These are phyloP conservation scores for Hanseniaspora uvarum DNA, from an alignment of 1,139 yeast genomes.

Conservation along the genomic window DNA sequence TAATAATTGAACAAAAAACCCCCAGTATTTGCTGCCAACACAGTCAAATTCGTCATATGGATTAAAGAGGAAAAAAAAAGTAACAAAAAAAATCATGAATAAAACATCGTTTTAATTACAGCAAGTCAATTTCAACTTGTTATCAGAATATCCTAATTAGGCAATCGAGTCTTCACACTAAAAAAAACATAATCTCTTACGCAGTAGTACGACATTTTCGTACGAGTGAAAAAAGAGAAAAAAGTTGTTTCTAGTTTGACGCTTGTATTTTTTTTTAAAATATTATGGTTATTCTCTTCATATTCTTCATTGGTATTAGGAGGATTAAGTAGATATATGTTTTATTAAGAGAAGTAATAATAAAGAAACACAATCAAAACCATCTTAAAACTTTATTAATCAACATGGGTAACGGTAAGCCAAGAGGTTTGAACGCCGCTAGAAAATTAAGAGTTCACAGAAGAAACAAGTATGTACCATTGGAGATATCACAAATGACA, in stretches of 20 bases:
- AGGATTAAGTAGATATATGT: too few relatives aligned
- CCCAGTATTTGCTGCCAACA: too few relatives aligned
- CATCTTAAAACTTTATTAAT: constrained; percentile 17
- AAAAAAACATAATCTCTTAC: neutral
- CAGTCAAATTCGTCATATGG: too few relatives aligned
- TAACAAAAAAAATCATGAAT: neutral
- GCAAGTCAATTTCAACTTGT: too few relatives aligned
- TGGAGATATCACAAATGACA: neutral
- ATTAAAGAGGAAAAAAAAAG: neutral
- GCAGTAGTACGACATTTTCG: too few relatives aligned
- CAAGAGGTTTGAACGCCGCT: constrained; percentile 88
- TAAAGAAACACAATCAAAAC: constrained; percentile 5
- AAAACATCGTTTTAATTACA: too few relatives aligned
- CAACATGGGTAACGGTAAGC: constrained; percentile 37
- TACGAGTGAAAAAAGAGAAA: too few relatives aligned
- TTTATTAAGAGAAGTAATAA: neutral
- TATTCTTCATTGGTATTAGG: neutral
- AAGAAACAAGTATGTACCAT: constrained; percentile 71
- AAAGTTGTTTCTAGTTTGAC: too few relatives aligned
- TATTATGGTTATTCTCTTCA: too few relatives aligned
- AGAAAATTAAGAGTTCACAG: constrained; percentile 99
- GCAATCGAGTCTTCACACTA: neutral
- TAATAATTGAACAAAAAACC: too few relatives aligned
- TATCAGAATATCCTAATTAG: neutral
- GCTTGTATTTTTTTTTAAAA: too few relatives aligned